Percentiles rank a stretch among this genome's conserved stretches.
These are phyloP conservation scores for Trametes maxima DNA, from an alignment of 768 basidiomycete genomes.

Conservation along the genomic window DNA sequence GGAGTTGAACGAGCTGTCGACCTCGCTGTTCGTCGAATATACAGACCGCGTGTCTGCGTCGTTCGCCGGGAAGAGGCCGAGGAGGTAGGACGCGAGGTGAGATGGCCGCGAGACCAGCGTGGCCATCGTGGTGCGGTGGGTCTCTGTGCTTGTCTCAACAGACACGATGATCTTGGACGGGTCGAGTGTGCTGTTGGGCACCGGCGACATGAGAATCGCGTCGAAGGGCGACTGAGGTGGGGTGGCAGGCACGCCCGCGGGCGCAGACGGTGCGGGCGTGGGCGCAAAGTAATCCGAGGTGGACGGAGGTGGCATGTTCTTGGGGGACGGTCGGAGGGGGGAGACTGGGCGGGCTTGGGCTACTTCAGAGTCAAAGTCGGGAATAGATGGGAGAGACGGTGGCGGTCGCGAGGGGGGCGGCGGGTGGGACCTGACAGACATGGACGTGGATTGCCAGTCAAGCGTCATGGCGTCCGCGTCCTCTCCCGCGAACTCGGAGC, in stretches of 20 bases:
- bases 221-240: constrained; percentile 61
- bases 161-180: constrained; percentile 66
- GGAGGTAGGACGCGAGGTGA: constrained; percentile 48
- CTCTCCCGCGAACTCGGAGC: constrained; percentile 14
- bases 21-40: constrained; percentile 57
- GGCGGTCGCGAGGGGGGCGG: constrained; percentile 39
- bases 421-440: constrained; percentile 44
- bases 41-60: constrained; percentile 48
- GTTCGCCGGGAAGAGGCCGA: constrained; percentile 33
- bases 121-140: constrained; percentile 64
- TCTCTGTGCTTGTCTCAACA: constrained; percentile 71
- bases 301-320: constrained; percentile 28
- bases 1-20: constrained; percentile 48
- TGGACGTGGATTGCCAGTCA: constrained; percentile 57
- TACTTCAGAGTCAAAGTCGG: constrained; percentile 18
- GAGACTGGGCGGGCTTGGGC: constrained; percentile 22
- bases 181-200: constrained; percentile 52
- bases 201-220: constrained; percentile 56
- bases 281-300: constrained; percentile 42
- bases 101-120: constrained; percentile 74
- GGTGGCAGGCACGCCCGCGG: constrained; percentile 45
- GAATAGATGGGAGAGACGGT: constrained; percentile 28
- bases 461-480: constrained; percentile 31
- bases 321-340: constrained; percentile 28
- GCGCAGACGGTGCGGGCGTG: constrained; percentile 55